Evolutionary conservation across 2,329 filamentous ascomycete genomes (phyloP).

Genomic region (Diaporthe sp.): DNA sequence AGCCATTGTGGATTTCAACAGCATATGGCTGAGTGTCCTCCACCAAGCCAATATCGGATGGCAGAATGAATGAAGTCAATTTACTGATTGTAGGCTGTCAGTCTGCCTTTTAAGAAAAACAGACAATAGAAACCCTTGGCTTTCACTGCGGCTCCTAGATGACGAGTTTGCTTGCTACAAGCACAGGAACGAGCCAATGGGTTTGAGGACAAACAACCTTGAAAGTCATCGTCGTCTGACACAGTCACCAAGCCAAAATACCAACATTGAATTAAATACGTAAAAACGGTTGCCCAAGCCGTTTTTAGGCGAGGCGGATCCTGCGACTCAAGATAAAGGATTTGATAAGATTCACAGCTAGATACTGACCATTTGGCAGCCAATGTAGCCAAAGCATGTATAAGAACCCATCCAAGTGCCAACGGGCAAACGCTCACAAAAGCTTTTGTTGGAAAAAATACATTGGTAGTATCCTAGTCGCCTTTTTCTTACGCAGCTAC

Average conservation of each 20-base stretch:
- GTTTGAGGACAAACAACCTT: neutral
- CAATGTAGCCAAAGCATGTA: neutral
- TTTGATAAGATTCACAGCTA: neutral
- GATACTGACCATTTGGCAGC: neutral
- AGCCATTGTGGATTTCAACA: neutral
- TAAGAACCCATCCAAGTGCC: neutral
- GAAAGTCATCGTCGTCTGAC: neutral
- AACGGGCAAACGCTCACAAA: fast-evolving
- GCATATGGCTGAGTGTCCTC: neutral
- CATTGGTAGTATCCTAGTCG: neutral
- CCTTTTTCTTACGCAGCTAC: neutral
- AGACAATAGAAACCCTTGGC: neutral
- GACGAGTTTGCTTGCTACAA: neutral
- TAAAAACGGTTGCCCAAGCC: neutral
- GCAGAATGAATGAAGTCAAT: neutral
- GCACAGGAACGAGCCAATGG: neutral
- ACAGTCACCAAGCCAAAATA: neutral
- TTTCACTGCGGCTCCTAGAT: neutral
- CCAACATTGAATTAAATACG: neutral
- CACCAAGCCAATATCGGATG: neutral
- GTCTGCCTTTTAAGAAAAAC: neutral
- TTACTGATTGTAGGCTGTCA: no score
- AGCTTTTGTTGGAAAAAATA: neutral
- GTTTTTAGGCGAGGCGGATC: neutral
- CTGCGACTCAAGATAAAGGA: neutral